These are phyloP conservation scores for Aspergillus melleus DNA, from an alignment of 2,329 filamentous ascomycete species.

Conservation along the genomic window DNA sequence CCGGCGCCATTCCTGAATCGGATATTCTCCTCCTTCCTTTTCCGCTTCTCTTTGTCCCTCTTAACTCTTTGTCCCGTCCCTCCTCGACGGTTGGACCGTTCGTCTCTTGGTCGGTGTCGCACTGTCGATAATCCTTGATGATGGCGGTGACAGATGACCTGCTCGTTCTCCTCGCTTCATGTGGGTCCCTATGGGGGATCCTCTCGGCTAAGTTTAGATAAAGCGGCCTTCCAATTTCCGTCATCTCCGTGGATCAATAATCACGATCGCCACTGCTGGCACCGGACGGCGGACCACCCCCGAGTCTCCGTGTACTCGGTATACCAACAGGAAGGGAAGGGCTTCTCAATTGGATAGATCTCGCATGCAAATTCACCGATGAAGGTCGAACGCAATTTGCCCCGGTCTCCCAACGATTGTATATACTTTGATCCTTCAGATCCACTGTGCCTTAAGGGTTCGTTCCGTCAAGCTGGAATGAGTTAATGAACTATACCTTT, in stretches of 20 bases:
- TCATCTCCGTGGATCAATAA: not conserved
- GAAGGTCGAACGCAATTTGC: no score
- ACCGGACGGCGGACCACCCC: not conserved
- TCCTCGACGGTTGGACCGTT: no score
- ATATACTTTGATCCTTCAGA: no score
- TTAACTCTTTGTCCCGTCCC: no score
- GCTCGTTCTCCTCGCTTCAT: not conserved
- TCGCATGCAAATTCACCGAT: no score
- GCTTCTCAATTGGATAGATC: no score
- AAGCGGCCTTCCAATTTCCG: not conserved
- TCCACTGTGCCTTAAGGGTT: not conserved
- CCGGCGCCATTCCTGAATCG: not conserved
- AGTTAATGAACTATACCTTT: no score
- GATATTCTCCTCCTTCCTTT: not conserved
- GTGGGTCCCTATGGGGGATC: not conserved
- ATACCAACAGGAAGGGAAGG: no score
- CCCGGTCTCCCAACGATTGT: no score
- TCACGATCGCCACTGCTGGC: not conserved
- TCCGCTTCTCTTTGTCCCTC: not conserved
- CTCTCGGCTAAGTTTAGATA: not conserved
- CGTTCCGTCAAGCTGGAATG: not conserved
- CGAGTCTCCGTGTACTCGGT: not conserved
- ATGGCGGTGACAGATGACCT: no score
- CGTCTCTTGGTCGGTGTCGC: no score
- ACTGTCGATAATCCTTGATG: no score